These are phyloP conservation scores for Rubia balearica DNA, from an alignment of 305 asterid species.

Conservation along the genomic window DNA sequence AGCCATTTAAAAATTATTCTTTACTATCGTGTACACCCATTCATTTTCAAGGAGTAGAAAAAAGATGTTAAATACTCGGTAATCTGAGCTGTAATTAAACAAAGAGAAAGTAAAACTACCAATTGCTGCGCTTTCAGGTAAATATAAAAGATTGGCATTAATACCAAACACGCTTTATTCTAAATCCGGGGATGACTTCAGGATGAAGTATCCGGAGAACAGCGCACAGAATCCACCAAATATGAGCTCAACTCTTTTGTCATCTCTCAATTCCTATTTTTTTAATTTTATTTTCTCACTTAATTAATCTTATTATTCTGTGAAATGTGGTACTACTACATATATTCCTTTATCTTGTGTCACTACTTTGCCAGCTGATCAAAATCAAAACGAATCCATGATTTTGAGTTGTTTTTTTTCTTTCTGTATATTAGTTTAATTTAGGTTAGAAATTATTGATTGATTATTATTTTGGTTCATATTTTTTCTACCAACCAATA, in stretches of 20 bases:
- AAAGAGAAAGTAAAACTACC: neutral
- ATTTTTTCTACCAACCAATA: neutral
- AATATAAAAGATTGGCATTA: neutral
- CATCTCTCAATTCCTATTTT: neutral
- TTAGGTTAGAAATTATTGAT: neutral
- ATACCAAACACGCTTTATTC: constrained; percentile 7
- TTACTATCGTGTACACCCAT: too few relatives aligned
- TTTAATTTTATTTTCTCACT: neutral
- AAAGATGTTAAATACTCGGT: neutral
- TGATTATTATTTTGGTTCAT: neutral
- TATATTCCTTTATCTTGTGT: constrained; percentile 2
- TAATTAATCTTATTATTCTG: too few relatives aligned
- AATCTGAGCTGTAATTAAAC: neutral
- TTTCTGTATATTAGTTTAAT: neutral
- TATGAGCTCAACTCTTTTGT: neutral
- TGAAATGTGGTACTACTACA: neutral
- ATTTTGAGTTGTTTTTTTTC: neutral
- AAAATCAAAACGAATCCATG: neutral
- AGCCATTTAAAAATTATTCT: too few relatives aligned
- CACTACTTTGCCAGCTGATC: constrained; percentile 8
- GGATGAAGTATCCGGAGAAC: constrained; percentile 1
- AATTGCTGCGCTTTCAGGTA: neutral
- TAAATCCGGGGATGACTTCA: constrained; percentile 7
- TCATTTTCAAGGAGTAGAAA: neutral
- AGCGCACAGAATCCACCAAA: constrained; percentile 9